Percentiles rank a stretch among this genome's conserved stretches.
Evolutionary conservation across 2,329 filamentous ascomycete species (phyloP).

Genomic region (Macroventuria anomochaeta): DNA sequence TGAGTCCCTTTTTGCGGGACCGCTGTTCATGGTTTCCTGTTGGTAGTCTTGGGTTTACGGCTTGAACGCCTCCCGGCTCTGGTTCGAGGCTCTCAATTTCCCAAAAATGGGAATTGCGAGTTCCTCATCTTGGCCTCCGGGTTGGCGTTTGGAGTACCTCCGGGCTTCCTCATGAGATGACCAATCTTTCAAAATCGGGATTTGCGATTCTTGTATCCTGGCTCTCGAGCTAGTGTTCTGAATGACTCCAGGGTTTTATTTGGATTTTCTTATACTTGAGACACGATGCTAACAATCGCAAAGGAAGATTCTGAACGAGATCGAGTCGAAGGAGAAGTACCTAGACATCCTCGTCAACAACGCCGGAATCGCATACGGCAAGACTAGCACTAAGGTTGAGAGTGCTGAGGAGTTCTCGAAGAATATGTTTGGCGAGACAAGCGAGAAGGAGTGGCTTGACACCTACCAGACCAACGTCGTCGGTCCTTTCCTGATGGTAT

Average conservation of each 20-base stretch:
- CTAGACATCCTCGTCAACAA: constrained; percentile 58
- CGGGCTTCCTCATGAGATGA: too few species aligned
- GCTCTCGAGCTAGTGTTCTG: too few species aligned
- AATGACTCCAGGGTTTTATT: background rate
- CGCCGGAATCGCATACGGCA: constrained; percentile 53
- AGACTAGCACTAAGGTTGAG: constrained; percentile 47
- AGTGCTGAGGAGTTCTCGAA: constrained; percentile 53
- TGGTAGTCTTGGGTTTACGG: too few species aligned
- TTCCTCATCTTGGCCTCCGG: too few species aligned
- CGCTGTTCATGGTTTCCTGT: too few species aligned
- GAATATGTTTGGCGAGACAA: constrained; percentile 54
- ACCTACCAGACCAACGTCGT: constrained; percentile 57
- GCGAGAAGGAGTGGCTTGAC: constrained; percentile 55
- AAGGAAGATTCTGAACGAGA: constrained; percentile 51
- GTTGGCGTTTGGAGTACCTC: too few species aligned
- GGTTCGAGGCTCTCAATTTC: background rate
- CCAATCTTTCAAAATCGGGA: too few species aligned
- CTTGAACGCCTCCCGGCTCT: background rate
- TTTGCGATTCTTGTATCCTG: too few species aligned
- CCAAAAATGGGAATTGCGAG: too few species aligned
- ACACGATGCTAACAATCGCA: constrained; percentile 5
- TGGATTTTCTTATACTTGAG: background rate
- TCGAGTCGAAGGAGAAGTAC: constrained; percentile 53
- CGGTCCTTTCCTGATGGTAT: constrained; percentile 54
- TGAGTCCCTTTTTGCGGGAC: too few species aligned